These are phyloP conservation scores for Asterochloris erici DNA, from an alignment of 139 green algal genomes.

Conservation along the genomic window DNA sequence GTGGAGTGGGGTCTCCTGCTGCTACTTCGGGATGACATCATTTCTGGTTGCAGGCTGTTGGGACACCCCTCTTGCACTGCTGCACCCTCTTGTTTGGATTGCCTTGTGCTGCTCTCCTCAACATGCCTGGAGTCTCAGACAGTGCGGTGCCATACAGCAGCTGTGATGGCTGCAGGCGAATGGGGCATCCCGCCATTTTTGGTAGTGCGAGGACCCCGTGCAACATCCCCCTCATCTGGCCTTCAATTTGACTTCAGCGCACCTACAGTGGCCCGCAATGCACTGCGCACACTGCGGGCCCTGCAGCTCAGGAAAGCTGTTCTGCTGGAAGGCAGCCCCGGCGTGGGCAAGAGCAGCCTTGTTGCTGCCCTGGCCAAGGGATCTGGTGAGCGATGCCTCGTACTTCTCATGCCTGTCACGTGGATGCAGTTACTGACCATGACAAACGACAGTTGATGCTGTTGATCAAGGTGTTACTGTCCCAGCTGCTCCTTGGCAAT, in stretches of 20 bases:
- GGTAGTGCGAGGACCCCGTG: conserved; percentile 31
- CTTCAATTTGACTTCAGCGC: conserved; percentile 78
- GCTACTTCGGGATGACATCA: too few relatives aligned
- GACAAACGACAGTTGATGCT: not conserved
- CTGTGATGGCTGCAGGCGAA: not conserved
- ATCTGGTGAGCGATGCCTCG: conserved; percentile 36
- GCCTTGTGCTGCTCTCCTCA: too few relatives aligned
- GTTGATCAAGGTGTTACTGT: not conserved
- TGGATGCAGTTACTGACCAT: not conserved
- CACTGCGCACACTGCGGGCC: conserved; percentile 84
- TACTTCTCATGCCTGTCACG: not conserved
- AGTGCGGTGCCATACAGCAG: too few relatives aligned
- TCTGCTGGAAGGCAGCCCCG: conserved; percentile 92
- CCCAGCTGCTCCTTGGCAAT: too few relatives aligned
- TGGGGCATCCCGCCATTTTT: conserved; percentile 85
- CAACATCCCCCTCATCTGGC: conserved; percentile 8
- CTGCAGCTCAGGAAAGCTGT: conserved; percentile 86
- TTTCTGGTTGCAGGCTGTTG: too few relatives aligned
- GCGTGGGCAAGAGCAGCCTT: conserved; percentile 96
- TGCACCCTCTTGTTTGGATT: too few relatives aligned
- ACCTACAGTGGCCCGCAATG: conserved; percentile 85
- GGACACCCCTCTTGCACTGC: too few relatives aligned
- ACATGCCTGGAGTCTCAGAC: too few relatives aligned
- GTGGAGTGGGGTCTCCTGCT: too few relatives aligned
- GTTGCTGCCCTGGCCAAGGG: conserved; percentile 78